phyloP scores from a whole-genome alignment of 352 stramenopile genomes.

The Phytopythium montanum region DNA sequence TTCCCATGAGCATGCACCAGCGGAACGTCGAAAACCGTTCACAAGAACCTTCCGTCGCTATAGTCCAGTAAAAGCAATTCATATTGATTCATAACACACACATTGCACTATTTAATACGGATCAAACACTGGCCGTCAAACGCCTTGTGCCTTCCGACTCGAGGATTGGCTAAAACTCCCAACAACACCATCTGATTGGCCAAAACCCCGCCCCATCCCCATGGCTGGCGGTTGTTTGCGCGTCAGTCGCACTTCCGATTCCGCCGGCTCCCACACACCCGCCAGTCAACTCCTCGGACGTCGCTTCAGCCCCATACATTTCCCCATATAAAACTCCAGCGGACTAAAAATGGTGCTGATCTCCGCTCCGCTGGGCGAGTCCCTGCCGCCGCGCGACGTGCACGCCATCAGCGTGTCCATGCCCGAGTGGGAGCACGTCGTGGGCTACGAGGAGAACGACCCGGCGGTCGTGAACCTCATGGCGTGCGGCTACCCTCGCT shows the following conservation, averaged over 20 bases:
- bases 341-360: slow-evolving; percentile 17
- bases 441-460: slow-evolving; percentile 89
- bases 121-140: too few species aligned
- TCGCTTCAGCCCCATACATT: background rate
- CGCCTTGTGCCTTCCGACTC: too few species aligned
- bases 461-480: slow-evolving; percentile 63
- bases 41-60: background rate
- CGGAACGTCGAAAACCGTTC: background rate
- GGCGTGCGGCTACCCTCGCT: slow-evolving; percentile 90
- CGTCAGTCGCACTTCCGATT: background rate
- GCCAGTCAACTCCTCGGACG: background rate
- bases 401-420: slow-evolving; percentile 86
- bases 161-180: background rate
- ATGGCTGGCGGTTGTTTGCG: background rate
- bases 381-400: slow-evolving; percentile 58
- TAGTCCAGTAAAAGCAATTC: background rate
- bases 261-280: background rate
- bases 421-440: slow-evolving; percentile 78
- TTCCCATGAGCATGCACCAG: too few species aligned
- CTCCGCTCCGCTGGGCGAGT: slow-evolving; percentile 57
- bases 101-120: background rate
- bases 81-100: background rate
- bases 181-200: background rate
- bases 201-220: too few species aligned
- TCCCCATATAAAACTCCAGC: background rate